These are phyloP conservation scores for Cenococcum geophilum DNA, from an alignment of 495 filamentous ascomycete genomes.

Conservation along the genomic window DNA sequence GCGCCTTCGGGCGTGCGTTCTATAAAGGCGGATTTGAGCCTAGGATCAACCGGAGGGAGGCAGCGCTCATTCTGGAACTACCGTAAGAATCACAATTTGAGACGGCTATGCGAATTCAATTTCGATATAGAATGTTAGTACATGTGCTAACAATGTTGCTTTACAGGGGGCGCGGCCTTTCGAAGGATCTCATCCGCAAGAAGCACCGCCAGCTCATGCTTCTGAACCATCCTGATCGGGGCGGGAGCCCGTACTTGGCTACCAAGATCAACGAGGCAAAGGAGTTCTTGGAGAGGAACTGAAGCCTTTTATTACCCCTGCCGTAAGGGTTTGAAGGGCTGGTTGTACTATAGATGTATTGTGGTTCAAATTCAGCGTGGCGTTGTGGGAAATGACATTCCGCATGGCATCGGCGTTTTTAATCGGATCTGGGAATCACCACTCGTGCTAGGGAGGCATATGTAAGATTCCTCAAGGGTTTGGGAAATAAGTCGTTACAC, in stretches of 20 bases:
- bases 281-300: constrained; percentile 80
- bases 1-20: constrained; percentile 70
- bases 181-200: constrained; percentile 90
- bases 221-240: constrained; percentile 94
- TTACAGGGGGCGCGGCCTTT: constrained; percentile 70
- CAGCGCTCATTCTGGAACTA: constrained; percentile 82
- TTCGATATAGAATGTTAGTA: no score
- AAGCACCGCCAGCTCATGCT: constrained; percentile 96
- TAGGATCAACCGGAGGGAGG: constrained; percentile 87
- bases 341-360: neutral
- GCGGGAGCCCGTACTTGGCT: constrained; percentile 91
- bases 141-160: no score
- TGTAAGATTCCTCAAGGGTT: neutral
- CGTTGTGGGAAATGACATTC: constrained; percentile 11
- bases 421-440: neutral
- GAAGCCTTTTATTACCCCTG: neutral
- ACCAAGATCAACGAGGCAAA: constrained; percentile 98
- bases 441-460: neutral
- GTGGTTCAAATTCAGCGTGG: constrained; percentile 19
- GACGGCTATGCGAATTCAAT: no score
- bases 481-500: neutral
- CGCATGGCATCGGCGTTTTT: constrained; percentile 5
- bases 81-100: constrained; percentile 51
- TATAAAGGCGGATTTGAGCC: constrained; percentile 98
- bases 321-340: neutral